These are phyloP conservation scores for Wallacemonas sp. DNA, from an alignment of 208 protist genomes.

Conservation along the genomic window DNA sequence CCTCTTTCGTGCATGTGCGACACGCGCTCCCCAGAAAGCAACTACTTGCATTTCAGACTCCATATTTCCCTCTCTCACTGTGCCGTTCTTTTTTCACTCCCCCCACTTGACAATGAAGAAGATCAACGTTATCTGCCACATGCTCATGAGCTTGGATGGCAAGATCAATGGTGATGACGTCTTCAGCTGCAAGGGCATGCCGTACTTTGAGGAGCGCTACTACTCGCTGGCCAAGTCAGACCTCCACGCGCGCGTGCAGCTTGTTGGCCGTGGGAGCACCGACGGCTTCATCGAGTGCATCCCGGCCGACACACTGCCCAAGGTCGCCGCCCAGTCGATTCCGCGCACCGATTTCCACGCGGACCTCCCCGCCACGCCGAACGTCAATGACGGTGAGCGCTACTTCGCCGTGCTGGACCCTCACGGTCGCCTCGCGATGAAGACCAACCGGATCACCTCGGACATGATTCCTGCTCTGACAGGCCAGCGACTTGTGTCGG, in stretches of 20 bases:
- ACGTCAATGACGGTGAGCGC: constrained; percentile 9
- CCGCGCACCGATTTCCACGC: constrained; percentile 27
- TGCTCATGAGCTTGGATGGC: constrained; percentile 18
- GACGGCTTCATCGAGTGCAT: constrained; percentile 9
- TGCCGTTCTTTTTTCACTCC: too few species aligned
- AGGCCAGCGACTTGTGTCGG: constrained; percentile 25
- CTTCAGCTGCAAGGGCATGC: neutral
- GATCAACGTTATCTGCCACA: constrained; percentile 20
- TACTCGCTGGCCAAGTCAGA: constrained; percentile 18
- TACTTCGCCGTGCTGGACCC: constrained; percentile 26
- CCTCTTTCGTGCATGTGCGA: too few species aligned
- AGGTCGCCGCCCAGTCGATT: constrained; percentile 7
- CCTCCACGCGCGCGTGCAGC: constrained; percentile 11
- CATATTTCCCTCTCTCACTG: too few species aligned
- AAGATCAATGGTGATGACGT: constrained; percentile 22
- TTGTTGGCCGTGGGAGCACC: constrained; percentile 22
- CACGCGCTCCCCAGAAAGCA: too few species aligned
- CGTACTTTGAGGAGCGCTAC: constrained; percentile 12
- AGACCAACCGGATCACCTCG: constrained; percentile 3
- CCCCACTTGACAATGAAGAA: neutral
- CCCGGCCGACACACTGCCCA: constrained; percentile 11
- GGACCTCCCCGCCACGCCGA: constrained; percentile 15
- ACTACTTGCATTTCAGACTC: too few species aligned
- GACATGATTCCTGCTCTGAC: constrained; percentile 27
- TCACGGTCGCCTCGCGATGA: constrained; percentile 19